Percentiles rank a stretch among this genome's conserved stretches.
Conservation (phyloP, 2,329 filamentous ascomycete species). For the Fusarium sp. region DNA sequence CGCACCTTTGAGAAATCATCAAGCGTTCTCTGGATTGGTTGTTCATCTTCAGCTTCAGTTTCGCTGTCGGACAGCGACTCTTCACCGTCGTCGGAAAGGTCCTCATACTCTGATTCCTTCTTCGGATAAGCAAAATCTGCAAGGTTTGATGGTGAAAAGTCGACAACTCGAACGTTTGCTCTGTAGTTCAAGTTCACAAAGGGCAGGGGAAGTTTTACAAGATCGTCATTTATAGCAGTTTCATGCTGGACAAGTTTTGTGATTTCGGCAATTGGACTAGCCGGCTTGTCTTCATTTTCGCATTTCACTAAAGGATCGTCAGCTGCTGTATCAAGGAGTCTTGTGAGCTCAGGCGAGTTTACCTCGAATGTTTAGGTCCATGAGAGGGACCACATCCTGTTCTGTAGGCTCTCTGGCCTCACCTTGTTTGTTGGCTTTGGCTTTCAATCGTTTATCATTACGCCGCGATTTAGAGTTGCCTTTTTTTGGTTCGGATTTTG, state of each 20-base stretch:
- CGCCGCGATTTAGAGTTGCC: conserved; percentile 41
- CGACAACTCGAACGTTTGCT: conserved; percentile 77
- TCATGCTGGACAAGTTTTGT: conserved; percentile 52
- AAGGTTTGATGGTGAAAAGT: conserved; percentile 77
- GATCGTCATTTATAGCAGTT: conserved; percentile 53
- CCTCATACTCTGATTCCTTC: conserved; percentile 55
- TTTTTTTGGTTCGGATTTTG: conserved; percentile 39
- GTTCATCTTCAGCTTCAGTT: conserved; percentile 18
- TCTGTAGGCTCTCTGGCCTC: conserved; percentile 12
- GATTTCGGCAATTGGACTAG: conserved; percentile 52
- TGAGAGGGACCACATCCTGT: conserved; percentile 40
- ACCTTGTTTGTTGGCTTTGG: conserved; percentile 5
- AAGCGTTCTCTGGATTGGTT: conserved; percentile 29
- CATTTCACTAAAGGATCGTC: conserved; percentile 53
- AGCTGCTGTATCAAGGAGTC: neutral
- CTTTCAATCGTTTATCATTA: conserved; percentile 25
- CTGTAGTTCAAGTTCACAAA: conserved; percentile 80
- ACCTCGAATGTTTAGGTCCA: conserved; percentile 47
- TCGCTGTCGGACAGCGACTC: conserved; percentile 19
- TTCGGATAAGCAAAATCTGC: conserved; percentile 72
- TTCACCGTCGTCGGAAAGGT: conserved; percentile 56
- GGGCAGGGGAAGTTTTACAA: conserved; percentile 61
- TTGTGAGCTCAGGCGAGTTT: conserved; percentile 1
- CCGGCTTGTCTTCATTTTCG: conserved; percentile 52
- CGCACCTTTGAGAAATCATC: conserved; percentile 37